phyloP scores from a whole-genome alignment of 2,329 filamentous ascomycete species.

The Chrysoporthe puriensis region DNA sequence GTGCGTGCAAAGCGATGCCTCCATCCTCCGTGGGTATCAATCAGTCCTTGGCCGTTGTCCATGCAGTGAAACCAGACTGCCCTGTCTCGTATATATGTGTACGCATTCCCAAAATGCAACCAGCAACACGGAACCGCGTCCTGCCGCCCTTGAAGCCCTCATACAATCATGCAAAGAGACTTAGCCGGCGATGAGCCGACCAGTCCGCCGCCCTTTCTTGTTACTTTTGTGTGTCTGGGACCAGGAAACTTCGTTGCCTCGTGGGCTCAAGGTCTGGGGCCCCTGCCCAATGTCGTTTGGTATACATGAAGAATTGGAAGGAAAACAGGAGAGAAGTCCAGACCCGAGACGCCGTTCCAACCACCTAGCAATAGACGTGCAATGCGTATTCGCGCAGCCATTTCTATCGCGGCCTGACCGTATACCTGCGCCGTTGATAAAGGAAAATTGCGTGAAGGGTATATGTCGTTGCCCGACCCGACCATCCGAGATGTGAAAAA shows the following conservation, averaged over 20 bases:
- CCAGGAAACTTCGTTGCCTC: neutral
- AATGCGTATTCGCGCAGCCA: conserved; percentile 29
- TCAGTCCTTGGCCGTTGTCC: neutral
- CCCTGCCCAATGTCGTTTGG: neutral
- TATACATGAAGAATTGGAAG: neutral
- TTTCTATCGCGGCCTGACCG: conserved; percentile 14
- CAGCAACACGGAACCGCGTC: neutral
- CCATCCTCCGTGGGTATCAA: conserved; percentile 14
- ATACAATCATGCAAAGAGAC: neutral
- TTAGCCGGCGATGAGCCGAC: neutral
- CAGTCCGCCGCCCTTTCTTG: neutral
- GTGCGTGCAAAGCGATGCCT: neutral
- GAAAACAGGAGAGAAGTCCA: neutral
- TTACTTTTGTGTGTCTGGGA: neutral
- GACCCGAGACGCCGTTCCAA: conserved; percentile 13
- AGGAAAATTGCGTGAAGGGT: conserved; percentile 20
- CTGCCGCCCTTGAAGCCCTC: neutral
- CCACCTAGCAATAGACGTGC: conserved; percentile 14
- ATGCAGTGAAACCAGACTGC: neutral
- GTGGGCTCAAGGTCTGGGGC: neutral
- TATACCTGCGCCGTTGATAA: conserved; percentile 13
- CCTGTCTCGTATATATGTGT: neutral
- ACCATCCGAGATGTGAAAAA: conserved; percentile 18
- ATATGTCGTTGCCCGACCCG: conserved; percentile 27
- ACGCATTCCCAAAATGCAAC: neutral